Percentiles rank a stretch among this genome's conserved stretches.
These are phyloP conservation scores for Mycena filopes DNA, from an alignment of 768 basidiomycete species.

Conservation along the genomic window DNA sequence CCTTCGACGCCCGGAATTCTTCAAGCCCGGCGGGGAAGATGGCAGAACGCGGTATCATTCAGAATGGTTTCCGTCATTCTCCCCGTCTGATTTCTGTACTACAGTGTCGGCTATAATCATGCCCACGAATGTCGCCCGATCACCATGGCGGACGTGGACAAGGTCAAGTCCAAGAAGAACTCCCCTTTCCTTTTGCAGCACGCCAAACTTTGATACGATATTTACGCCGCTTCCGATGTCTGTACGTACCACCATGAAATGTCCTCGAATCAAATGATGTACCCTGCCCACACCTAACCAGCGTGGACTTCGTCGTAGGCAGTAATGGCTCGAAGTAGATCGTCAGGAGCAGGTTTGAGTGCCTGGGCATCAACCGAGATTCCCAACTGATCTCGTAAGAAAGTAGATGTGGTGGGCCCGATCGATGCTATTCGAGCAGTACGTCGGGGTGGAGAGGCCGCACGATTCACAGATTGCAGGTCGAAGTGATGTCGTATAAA, in stretches of 20 bases:
- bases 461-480: constrained; percentile 39
- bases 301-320: neutral
- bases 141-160: constrained; percentile 73
- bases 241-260: neutral
- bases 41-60: constrained; percentile 67
- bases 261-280: too few relatives aligned
- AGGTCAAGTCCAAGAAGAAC: constrained; percentile 75
- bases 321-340: constrained; percentile 51
- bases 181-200: constrained; percentile 61
- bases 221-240: neutral
- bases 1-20: constrained; percentile 83
- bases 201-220: constrained; percentile 53
- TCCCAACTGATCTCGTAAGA: constrained; percentile 55
- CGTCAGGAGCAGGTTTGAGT: constrained; percentile 64
- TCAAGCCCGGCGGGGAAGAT: constrained; percentile 69
- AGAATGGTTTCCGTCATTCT: neutral
- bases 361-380: constrained; percentile 67
- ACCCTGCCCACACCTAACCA: neutral
- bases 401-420: constrained; percentile 72
- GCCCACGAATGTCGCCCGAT: constrained; percentile 73
- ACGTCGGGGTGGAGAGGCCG: neutral
- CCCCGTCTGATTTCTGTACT: neutral
- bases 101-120: constrained; percentile 86
- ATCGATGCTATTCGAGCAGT: constrained; percentile 65
- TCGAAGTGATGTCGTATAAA: constrained; percentile 57